Evolutionary conservation across 164 flowering plant species (phyloP), one percentile per base, ranked within the genome.

Genomic region (Vitis riparia): DNA sequence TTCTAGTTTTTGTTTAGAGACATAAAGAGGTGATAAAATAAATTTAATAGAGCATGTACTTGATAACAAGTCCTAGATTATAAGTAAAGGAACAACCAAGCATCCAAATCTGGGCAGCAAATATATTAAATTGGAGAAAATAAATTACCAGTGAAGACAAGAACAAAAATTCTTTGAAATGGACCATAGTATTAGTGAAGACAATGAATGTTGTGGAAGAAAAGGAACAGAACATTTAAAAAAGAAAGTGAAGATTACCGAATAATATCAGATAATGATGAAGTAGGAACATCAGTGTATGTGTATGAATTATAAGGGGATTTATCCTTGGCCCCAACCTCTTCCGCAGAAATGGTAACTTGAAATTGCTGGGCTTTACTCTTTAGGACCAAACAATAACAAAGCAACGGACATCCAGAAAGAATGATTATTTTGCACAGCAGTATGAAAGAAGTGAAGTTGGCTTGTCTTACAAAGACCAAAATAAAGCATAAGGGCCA

Each of bases 251-350:
- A 50, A 30, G 44, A 59, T 77, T 85, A 89, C 94, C 89, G 82
- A 50, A 85, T 76, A 37, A 89, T 78, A 70, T 81, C 84, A 69
- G 90, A 72, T 55, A 83, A 69, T 61, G 89, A 85, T 63, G 88
- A 78, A 47, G 81, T 67, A 67, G 89, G 83, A 71, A 84, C 68
- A 55, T 78, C 82, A 63, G 75, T 71, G 60, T 74, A 80, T n/a
- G 76, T 70, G 73, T 76, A 87, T 16, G 84, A 81, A 72, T 79
- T 81, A 67, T 89, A 89, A 17, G 87, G 85, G 75, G 91, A 86
- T 72, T 69, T 83, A 51, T 86, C 90, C 75, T 64, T 82, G 55
- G 81, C 84, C 65, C 88, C 91, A 81, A 84, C 70, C 68, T 85
- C 91, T 79, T 85, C 85, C 30, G 87, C 91, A 68, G 76, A 78